Evolutionary conservation across 495 filamentous ascomycete species (phyloP).

Genomic region (Aspergillus haitiensis): DNA sequence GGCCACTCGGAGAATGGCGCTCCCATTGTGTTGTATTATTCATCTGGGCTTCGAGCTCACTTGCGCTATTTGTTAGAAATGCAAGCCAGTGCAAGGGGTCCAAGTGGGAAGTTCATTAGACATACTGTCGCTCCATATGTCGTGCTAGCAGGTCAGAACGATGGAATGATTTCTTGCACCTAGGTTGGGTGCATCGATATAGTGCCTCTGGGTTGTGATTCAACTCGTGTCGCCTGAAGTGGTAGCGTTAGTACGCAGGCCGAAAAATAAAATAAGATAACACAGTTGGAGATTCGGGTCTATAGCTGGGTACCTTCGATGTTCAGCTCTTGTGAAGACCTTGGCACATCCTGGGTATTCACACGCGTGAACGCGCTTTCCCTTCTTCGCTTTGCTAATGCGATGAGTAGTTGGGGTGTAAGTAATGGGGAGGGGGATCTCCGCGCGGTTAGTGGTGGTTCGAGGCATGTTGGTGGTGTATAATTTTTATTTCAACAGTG

Average conservation of each 20-base stretch:
- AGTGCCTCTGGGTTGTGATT: conserved; percentile 74
- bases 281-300: conserved; percentile 13
- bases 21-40: conserved; percentile 37
- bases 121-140: conserved; percentile 83
- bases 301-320: conserved; percentile 66
- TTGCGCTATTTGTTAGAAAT: conserved; percentile 18
- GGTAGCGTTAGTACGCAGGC: conserved; percentile 9
- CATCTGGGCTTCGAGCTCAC: conserved; percentile 45
- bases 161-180: conserved; percentile 79
- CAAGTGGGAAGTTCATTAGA: conserved; percentile 4
- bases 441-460: conserved; percentile 21
- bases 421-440: conserved; percentile 42
- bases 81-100: not conserved
- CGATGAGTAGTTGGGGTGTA: conserved; percentile 73
- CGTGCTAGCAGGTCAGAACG: conserved; percentile 74
- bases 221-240: conserved; percentile 74
- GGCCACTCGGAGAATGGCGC: conserved; percentile 26
- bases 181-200: conserved; percentile 62
- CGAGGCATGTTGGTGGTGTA: conserved; percentile 30
- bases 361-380: conserved; percentile 75
- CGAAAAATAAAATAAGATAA: not conserved
- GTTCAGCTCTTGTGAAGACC: conserved; percentile 85
- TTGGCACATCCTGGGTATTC: conserved; percentile 58
- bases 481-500: conserved; percentile 1
- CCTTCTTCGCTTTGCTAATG: conserved; percentile 81